Evolutionary conservation across 176 grass and related monocot species (phyloP), one percentile per base, ranked within the genome.

Genomic region (Ampelocalamus luodianensis): DNA sequence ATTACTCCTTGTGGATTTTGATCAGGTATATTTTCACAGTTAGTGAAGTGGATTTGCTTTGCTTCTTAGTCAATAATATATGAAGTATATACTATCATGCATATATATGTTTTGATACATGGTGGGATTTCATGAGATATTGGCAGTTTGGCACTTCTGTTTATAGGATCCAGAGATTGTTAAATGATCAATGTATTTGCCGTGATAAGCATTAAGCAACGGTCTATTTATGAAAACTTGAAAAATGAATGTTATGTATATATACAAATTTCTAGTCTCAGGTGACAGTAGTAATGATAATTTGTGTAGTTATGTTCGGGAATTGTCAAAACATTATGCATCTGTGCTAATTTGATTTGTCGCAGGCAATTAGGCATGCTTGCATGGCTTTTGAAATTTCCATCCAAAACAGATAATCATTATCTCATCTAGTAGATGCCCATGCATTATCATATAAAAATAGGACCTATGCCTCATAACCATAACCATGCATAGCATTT

Each of bases 1-100:
- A 65, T 85, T 99, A 60, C 91, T 96, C 16, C 93, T 99, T 66
- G 96, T 99, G 46, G 91, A 99, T 90, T 99, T 99, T 88, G 96
- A 99, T 91, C 96, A 96, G 96, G 96, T 99, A 86, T 23, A 34
- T 32, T 51, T 54, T 60, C 67, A 34, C 49, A 12, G 10, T 29
- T 55, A 20, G 24, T 17, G 29, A 76, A 18, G 37, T 76, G 59
- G 27, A 49, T 20, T 74, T 64, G 39, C 6, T 22, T 72, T 72
- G 54, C 24, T 12, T 38, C 17, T 50, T 83, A 36, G 44, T 40
- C 48, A 14, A 53, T 54, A 65, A 53, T 37, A 26, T 65, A 51
- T 27, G 64, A 38, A 37, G 4, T 37, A 50, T 0, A 75, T 63
- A 24, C 10, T 63, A 63, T 61, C n/a, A 59, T 59, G 55, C 4